Evolutionary conservation across 176 grass and related monocot genomes (phyloP), one percentile per base, ranked within the genome.

Genomic region (Tuctoria greenei): DNA sequence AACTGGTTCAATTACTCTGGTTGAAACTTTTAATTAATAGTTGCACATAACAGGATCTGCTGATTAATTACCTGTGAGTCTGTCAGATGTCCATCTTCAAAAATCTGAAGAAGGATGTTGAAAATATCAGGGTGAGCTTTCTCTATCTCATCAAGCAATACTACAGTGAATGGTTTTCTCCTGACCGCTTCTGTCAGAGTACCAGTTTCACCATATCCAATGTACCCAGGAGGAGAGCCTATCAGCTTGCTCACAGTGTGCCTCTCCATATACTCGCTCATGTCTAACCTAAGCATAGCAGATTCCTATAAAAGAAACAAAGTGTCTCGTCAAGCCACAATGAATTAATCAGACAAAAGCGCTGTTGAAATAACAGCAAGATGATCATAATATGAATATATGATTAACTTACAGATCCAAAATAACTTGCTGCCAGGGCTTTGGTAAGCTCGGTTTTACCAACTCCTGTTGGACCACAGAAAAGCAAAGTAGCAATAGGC

Each of bases 121-220:
- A 99, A 99, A 79, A 99, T 92, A 88, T 94, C 89, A 79, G 95
- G 95, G 66, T 99, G 95, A 88, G 95, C 95, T 90, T 99, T 92
- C 69, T 99, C 95, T 90, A 99, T 95, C 54, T 99, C 95, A 79
- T 98, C 91, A 76, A 99, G 76, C 66, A 95, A 79, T 79, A 99
- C 83, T 23, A 99, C 89, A 10, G 91, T 95, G 79, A 95, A 99
- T 68, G 95, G 95, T 73, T 88, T 92, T 56, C 82, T 92, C 70
- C 95, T 91, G 34, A 99, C 91, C 21, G 95, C 91, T 81, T 99
- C 95, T 58, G 95, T 99, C 86, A 99, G 73, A 74, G 91, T 92
- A 77, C 95, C 91, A 83, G 79, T 86, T 75, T 95, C 95, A 72
- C 91, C 95, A 66, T 86, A 94, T 44, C 95, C 95, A 7, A 99